Conservation (phyloP, 176 grass and related monocot species). For the Leersia perrieri region DNA sequence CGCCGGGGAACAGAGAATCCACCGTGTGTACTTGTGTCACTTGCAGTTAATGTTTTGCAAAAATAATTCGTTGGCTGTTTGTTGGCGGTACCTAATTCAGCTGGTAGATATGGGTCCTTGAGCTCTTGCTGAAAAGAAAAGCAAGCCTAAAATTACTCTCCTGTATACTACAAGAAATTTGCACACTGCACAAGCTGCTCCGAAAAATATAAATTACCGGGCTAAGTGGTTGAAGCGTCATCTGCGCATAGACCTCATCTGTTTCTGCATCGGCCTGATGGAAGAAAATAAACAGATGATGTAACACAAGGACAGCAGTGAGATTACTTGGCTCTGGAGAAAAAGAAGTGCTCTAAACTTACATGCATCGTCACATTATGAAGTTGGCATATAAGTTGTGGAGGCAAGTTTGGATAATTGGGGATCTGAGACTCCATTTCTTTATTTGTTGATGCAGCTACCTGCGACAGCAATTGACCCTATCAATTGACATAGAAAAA, state of each 20-base stretch:
- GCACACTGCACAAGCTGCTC: not conserved
- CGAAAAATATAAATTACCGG: conserved; percentile 54
- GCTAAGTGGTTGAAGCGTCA: conserved; percentile 89
- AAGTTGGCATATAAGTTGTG: conserved; percentile 93
- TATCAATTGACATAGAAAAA: not conserved
- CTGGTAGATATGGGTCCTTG: conserved; percentile 91
- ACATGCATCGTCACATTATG: conserved; percentile 99
- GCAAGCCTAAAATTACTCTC: conserved; percentile 26
- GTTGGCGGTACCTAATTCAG: conserved; percentile 78
- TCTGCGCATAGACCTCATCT: conserved; percentile 97
- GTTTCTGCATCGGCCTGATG: conserved; percentile 87
- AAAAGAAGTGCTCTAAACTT: conserved; percentile 16
- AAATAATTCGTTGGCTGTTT: conserved; percentile 99
- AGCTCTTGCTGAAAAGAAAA: conserved; percentile 80
- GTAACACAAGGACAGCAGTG: not conserved
- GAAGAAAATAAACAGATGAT: conserved; percentile 27
- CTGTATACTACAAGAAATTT: not conserved
- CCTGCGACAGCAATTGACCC: conserved; percentile 46
- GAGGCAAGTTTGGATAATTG: conserved; percentile 83
- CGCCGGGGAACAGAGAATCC: conserved; percentile 99
- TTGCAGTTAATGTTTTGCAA: conserved; percentile 97
- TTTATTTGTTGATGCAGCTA: conserved; percentile 95
- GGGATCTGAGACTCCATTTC: conserved; percentile 95
- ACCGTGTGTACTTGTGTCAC: conserved; percentile 98
- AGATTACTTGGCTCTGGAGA: not conserved